A percentile compares a stretch with the other conserved stretches of the same genome.
Conservation (phyloP, 2,329 filamentous ascomycete genomes). For the Hypoxylon sp. region DNA sequence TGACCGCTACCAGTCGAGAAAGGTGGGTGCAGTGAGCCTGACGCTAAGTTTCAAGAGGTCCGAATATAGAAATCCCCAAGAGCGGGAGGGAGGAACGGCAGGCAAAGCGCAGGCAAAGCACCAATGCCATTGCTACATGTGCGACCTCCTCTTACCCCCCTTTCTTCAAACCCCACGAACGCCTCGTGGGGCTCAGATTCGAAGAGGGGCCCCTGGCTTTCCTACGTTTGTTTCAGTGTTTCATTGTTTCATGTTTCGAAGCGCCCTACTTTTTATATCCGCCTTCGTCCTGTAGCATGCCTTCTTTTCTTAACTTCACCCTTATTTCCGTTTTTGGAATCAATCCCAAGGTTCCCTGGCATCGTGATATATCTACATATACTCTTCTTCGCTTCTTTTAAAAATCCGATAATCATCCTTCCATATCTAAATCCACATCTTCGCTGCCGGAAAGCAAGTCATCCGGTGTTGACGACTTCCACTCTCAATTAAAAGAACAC, state of each 20-base stretch:
- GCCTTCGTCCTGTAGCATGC: conserved; percentile 21
- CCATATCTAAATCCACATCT: conserved; percentile 19
- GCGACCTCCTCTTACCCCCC: conserved; percentile 10
- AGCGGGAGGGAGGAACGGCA: conserved; percentile 28
- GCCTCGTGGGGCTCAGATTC: conserved; percentile 33
- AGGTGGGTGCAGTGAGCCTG: conserved; percentile 31
- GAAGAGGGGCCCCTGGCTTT: conserved; percentile 8
- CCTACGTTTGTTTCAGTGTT: conserved; percentile 32
- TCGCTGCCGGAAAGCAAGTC: conserved; percentile 26
- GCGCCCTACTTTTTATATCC: conserved; percentile 47
- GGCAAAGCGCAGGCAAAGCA: conserved; percentile 38
- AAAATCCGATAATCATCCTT: conserved; percentile 26
- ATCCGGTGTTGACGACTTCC: conserved; percentile 29
- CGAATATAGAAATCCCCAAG: conserved; percentile 42
- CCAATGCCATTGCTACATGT: conserved; percentile 10
- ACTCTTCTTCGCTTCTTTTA: conserved; percentile 24
- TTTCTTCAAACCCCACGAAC: conserved; percentile 39
- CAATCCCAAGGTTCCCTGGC: conserved; percentile 43
- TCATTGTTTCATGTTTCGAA: conserved; percentile 49
- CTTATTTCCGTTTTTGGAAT: conserved; percentile 45
- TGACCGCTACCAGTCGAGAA: conserved; percentile 28
- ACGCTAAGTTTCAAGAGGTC: conserved; percentile 42
- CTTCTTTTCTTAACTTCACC: conserved; percentile 19
- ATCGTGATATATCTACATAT: conserved; percentile 43
- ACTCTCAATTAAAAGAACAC: conserved; percentile 21